A percentile compares a stretch with the other conserved stretches of the same genome.
These are phyloP conservation scores for Rhodotorula diobovata DNA, from an alignment of 768 basidiomycete genomes.

Conservation along the genomic window DNA sequence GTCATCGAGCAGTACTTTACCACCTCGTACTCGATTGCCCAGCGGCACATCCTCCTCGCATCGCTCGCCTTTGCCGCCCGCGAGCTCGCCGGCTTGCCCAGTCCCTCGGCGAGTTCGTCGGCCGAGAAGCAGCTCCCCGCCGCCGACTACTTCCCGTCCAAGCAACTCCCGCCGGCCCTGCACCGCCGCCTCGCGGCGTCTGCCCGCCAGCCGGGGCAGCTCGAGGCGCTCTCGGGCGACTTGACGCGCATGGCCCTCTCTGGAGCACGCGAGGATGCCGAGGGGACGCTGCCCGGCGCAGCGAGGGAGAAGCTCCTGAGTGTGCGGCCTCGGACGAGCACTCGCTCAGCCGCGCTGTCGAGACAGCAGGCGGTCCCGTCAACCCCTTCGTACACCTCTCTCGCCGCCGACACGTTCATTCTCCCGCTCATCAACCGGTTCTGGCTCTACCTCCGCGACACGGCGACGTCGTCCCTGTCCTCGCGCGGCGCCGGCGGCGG, in stretches of 20 bases:
- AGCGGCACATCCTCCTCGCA: slow-evolving; percentile 78
- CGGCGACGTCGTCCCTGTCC: slow-evolving; percentile 60
- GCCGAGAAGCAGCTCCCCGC: not conserved
- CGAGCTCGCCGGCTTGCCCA: slow-evolving; percentile 62
- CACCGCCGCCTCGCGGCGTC: slow-evolving; percentile 64
- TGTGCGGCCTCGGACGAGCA: slow-evolving; percentile 50
- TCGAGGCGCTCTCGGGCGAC: slow-evolving; percentile 61
- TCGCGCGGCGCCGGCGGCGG: slow-evolving; percentile 46
- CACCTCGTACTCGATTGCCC: slow-evolving; percentile 81
- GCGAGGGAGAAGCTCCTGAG: slow-evolving; percentile 71
- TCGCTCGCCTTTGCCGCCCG: slow-evolving; percentile 79
- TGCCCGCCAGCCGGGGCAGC: slow-evolving; percentile 44
- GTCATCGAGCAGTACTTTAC: slow-evolving; percentile 91
- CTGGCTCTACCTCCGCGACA: slow-evolving; percentile 86
- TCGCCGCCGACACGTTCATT: slow-evolving; percentile 84
- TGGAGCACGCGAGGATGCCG: slow-evolving; percentile 56
- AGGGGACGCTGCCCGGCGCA: slow-evolving; percentile 59
- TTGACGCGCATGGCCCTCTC: slow-evolving; percentile 64
- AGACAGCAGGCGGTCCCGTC: not conserved
- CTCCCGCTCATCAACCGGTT: slow-evolving; percentile 88
- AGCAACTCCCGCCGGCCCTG: slow-evolving; percentile 64
- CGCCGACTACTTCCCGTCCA: slow-evolving; percentile 65
- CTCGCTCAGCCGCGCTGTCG: not conserved
- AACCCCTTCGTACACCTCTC: slow-evolving; percentile 52
- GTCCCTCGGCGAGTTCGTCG: not conserved